These are phyloP conservation scores for Cyclospora cayetanensis DNA, from an alignment of 169 alveolate species.

Conservation along the genomic window DNA sequence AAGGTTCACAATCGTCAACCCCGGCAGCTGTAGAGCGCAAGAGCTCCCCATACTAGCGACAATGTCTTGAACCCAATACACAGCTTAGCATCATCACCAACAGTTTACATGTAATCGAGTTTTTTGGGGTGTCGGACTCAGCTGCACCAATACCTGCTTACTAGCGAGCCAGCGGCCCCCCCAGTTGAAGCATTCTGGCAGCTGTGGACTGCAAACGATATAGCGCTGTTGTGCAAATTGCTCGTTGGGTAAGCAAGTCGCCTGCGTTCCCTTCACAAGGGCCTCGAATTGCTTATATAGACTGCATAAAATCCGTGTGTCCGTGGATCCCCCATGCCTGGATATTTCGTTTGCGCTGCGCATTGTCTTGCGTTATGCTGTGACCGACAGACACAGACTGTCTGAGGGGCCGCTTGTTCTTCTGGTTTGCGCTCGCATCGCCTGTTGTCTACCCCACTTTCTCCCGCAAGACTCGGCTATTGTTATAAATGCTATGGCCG, in stretches of 20 bases:
- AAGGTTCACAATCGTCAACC: too few species aligned
- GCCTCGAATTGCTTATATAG: too few species aligned
- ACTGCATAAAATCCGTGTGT: not conserved
- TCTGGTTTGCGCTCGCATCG: not conserved
- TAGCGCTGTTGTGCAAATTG: conserved; percentile 37
- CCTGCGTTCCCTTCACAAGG: too few species aligned
- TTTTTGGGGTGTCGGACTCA: too few species aligned
- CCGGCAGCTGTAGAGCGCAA: too few species aligned
- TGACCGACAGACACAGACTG: conserved; percentile 17
- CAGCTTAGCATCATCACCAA: too few species aligned
- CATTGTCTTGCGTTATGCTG: not conserved
- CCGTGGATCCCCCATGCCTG: not conserved
- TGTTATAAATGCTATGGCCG: conserved; percentile 1
- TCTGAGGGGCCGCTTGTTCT: not conserved
- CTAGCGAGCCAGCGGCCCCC: conserved; percentile 40
- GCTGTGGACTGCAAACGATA: conserved; percentile 49
- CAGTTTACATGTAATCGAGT: too few species aligned
- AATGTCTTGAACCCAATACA: too few species aligned
- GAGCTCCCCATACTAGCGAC: too few species aligned
- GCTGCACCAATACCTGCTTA: conserved; percentile 14
- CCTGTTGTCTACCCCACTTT: not conserved
- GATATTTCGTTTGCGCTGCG: not conserved
- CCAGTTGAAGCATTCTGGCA: conserved; percentile 40
- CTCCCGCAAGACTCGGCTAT: conserved; percentile 26
- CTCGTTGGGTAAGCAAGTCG: not conserved